phyloP scores from a whole-genome alignment of 768 basidiomycete species.

The Agaricus blazei region DNA sequence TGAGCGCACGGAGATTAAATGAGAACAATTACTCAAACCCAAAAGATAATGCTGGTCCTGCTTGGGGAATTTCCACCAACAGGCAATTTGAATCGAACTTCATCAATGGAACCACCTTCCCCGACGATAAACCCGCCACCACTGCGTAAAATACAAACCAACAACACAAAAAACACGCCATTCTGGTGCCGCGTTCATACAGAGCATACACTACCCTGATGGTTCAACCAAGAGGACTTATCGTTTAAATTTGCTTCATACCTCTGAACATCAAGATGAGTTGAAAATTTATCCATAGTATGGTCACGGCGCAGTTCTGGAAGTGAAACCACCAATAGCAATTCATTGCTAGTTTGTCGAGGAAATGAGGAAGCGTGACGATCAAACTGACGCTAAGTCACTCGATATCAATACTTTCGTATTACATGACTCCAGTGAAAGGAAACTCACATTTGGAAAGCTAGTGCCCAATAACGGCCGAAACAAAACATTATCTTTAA shows the following conservation, averaged over 20 bases:
- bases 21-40: not conserved
- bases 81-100: not conserved
- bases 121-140: not conserved
- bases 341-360: not conserved
- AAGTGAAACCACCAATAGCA: not conserved
- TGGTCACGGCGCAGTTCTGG: not conserved
- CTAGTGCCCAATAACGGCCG: not conserved
- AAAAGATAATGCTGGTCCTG: not conserved
- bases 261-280: conserved; percentile 1
- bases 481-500: not conserved
- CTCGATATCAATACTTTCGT: too few species aligned
- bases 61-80: not conserved
- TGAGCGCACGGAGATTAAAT: not conserved
- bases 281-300: not conserved
- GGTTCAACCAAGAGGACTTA: not conserved
- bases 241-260: not conserved
- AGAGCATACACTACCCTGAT: not conserved
- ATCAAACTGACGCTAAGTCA: not conserved
- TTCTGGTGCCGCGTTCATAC: not conserved
- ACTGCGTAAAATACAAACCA: not conserved
- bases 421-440: too few species aligned
- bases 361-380: not conserved
- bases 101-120: not conserved
- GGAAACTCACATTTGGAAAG: not conserved
- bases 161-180: not conserved